Base-by-base conservation (phyloP, 2,329 filamentous ascomycete genomes). In the Cyphellophora attinorum region DNA sequence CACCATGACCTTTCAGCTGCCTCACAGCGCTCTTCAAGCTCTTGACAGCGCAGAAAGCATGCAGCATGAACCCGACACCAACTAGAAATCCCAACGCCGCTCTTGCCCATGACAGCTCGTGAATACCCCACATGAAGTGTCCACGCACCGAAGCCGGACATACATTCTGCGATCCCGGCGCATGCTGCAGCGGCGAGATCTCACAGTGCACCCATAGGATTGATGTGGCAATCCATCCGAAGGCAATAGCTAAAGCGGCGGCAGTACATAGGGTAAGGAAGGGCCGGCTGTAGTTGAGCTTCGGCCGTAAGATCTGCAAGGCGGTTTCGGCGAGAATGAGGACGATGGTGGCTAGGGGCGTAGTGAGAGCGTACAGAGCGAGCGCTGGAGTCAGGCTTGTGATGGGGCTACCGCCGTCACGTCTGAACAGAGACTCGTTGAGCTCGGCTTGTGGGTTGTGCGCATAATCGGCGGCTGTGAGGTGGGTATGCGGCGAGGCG, bases 71-170 rank as follows among this genome's bases (percentile, higher is more conserved):
- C 15, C 17, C 29, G 6, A 31, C 6, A 10, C 39, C 31, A 15
- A 41, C 33, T 23, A 41, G 11, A 37, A 40, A 44, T 3, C 32
- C 42, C 11, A 49, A 18, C 21, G 35, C 42, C 5, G 36, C 38
- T 17, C 42, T 45, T 16, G 38, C 44, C 16, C 47, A 40, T 33
- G 39, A 44, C 4, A 46, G 44, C 31, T 47, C 44, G 29, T 42
- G 40, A 27, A 49, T 43, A 16, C 46, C 46, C 33, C 43, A 45
- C 46, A 49, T 49, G 35, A 46, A 42, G 29, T 65, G 62, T 53
- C 61, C 62, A 5, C 57, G 59, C 27, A 65, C 61, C 3, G 65
- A 64, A 42, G 63, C 58, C 34, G 62, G 62, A 3, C 64, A 65
- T 38, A 65, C 61, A 4, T 59, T 58, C 42, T 65, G 60, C 57